Evolutionary conservation across 2,329 filamentous ascomycete species (phyloP).

Genomic region (Pseudocercospora eumusae): DNA sequence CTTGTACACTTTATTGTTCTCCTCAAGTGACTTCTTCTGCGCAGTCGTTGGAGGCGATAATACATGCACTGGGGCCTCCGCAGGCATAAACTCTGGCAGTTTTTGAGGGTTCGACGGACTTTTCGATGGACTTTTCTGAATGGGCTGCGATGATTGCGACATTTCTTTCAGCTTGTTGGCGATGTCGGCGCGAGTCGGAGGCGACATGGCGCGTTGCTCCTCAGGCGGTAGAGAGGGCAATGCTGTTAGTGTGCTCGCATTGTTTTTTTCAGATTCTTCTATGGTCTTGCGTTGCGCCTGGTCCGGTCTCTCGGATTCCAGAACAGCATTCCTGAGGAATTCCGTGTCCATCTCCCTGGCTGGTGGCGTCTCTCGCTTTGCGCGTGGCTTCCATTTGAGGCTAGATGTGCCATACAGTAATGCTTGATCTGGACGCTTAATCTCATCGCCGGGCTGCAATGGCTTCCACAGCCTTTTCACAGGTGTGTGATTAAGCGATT

Average conservation of each 20-base stretch:
- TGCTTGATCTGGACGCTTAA: conserved; percentile 25
- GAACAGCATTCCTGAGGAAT: conserved; percentile 24
- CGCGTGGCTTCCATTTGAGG: conserved; percentile 17
- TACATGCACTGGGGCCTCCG: conserved; percentile 6
- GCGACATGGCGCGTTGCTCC: conserved; percentile 16
- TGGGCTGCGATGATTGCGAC: conserved; percentile 12
- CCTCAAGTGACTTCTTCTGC: conserved; percentile 26
- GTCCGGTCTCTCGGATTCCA: conserved; percentile 14
- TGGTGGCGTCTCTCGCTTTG: conserved; percentile 21
- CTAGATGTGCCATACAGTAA: conserved; percentile 23
- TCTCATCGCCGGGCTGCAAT: conserved; percentile 29
- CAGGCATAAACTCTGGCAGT: conserved; percentile 19
- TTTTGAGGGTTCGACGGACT: not conserved
- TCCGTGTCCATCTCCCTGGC: conserved; percentile 27
- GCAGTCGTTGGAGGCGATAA: conserved; percentile 22
- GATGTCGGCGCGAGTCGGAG: conserved; percentile 3
- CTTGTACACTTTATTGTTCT: conserved; percentile 30
- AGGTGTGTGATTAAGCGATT: conserved; percentile 20
- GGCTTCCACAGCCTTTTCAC: conserved; percentile 27
- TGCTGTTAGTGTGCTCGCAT: conserved; percentile 10
- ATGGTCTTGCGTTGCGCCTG: conserved; percentile 14
- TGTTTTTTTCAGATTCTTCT: conserved; percentile 6
- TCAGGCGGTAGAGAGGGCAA: conserved; percentile 18
- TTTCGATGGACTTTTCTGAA: not conserved
- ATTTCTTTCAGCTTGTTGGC: conserved; percentile 6